Base-by-base conservation (phyloP, 2,329 filamentous ascomycete genomes). In the Sphaerostilbella broomeana region DNA sequence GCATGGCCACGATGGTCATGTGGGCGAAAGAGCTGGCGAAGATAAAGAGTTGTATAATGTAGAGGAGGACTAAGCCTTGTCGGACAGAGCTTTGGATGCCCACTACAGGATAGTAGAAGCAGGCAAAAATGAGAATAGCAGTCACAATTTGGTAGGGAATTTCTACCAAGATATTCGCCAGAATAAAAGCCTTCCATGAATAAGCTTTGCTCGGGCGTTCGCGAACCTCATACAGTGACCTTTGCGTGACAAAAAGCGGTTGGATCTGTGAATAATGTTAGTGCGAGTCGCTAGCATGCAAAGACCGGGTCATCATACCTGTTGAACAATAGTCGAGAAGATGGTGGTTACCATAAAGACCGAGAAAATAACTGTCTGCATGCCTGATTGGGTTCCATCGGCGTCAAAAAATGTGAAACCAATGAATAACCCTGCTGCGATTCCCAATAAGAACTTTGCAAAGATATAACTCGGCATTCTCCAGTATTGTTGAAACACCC, bases 401-500 rank as follows among this genome's bases (percentile, higher is more conserved):
- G 64, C 55, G 4, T 65, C 33, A 62, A 69, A 86, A 58, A 88
- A 86, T 0, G 79, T 82, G 57, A 86, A 84, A 1, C 83, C 84
- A 43, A 88, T 81, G 55, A 89, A 89, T 2, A 90, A 65, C 6
- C 73, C 68, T 17, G 77, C 69, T 40, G 77, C 68, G 36, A 73
- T 47, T 2, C 64, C 79, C 13, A 90, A 72, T 1, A 70, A 57
- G 2, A 75, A 58, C 63, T 90, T 90, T 41, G 83, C 75, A 59
- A 86, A 84, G 52, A 92, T 79, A 61, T 92, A 92, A 9, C 70
- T 69, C 0, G 86, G 86, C 40, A 79, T 86, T 31, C 86, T 75
- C 84, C 86, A 90, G 68, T 89, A 89, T 55, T 92, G 86, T 53
- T 86, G 75, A 61, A 88, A 88, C 5, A 88, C 77, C 42, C 86